phyloP scores from a whole-genome alignment of 2,329 filamentous ascomycete genomes.

The Trichoderma semiorbis region DNA sequence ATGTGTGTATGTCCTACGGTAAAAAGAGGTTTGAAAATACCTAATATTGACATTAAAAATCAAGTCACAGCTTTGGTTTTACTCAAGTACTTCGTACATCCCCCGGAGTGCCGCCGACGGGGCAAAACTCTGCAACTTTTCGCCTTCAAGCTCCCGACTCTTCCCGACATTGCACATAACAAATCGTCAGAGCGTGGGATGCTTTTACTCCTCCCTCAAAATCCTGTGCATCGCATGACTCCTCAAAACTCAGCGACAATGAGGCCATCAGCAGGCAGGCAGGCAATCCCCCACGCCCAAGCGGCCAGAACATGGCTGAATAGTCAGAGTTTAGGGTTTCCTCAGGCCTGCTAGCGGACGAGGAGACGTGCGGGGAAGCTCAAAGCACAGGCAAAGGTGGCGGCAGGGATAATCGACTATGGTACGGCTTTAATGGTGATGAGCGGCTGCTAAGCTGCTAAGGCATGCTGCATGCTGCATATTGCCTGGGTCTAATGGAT shows the following conservation, averaged over 20 bases:
- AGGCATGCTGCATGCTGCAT: neutral
- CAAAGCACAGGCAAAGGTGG: neutral
- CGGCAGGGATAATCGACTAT: neutral
- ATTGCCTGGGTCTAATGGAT: neutral
- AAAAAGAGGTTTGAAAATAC: neutral
- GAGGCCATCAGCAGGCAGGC: neutral
- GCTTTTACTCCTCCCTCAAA: neutral
- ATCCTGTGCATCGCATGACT: neutral
- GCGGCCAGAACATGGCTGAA: slow-evolving; percentile 2
- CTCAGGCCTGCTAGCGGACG: neutral
- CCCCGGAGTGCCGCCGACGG: neutral
- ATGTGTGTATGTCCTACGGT: neutral
- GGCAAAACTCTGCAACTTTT: neutral
- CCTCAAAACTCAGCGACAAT: neutral
- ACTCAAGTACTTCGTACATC: neutral
- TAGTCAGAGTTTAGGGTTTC: slow-evolving; percentile 15
- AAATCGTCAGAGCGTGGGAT: neutral
- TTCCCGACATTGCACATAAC: neutral
- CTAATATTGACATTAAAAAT: neutral
- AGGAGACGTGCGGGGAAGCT: slow-evolving; percentile 11
- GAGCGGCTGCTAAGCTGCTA: neutral
- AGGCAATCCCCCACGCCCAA: slow-evolving; percentile 9
- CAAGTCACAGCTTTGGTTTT: neutral
- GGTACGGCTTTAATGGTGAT: neutral
- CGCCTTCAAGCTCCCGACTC: neutral